Evolutionary conservation across 2,329 filamentous ascomycete species (phyloP).

Genomic region (Neocucurbitaria cava): DNA sequence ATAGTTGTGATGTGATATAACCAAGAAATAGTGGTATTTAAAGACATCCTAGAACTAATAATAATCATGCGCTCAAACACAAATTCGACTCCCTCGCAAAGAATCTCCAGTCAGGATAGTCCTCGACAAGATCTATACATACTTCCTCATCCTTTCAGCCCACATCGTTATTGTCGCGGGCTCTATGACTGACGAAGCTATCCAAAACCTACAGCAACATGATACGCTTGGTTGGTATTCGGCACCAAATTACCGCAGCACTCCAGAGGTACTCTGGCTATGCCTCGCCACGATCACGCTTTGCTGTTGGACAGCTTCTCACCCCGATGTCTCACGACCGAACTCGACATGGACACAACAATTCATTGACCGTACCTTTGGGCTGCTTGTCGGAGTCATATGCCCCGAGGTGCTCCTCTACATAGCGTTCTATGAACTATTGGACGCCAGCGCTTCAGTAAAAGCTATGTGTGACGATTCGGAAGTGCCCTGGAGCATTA

Average conservation of each 20-base stretch:
- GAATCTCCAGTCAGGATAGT: not conserved
- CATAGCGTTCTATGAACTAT: conserved; percentile 1
- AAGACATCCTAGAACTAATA: not conserved
- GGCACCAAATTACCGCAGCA: conserved; percentile 6
- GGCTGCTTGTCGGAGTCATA: conserved; percentile 3
- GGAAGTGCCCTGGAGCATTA: conserved; percentile 2
- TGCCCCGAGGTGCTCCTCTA: conserved; percentile 10
- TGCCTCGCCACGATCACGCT: conserved; percentile 11
- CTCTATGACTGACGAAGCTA: not conserved
- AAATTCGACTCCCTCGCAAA: no score
- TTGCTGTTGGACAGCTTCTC: conserved; percentile 13
- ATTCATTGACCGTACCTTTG: conserved; percentile 7
- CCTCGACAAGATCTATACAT: not conserved
- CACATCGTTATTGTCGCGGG: no score
- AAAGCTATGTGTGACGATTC: not conserved
- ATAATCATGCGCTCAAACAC: not conserved
- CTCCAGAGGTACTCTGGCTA: conserved; percentile 11
- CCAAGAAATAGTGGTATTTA: not conserved
- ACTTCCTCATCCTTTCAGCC: not conserved
- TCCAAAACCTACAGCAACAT: not conserved
- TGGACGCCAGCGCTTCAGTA: not conserved
- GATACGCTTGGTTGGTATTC: conserved; percentile 6
- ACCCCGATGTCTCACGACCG: conserved; percentile 5
- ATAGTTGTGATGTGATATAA: not conserved
- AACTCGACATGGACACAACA: conserved; percentile 3